These are phyloP conservation scores for Blastomyces emzantsi DNA, from an alignment of 2,329 filamentous ascomycete species.

Conservation along the genomic window DNA sequence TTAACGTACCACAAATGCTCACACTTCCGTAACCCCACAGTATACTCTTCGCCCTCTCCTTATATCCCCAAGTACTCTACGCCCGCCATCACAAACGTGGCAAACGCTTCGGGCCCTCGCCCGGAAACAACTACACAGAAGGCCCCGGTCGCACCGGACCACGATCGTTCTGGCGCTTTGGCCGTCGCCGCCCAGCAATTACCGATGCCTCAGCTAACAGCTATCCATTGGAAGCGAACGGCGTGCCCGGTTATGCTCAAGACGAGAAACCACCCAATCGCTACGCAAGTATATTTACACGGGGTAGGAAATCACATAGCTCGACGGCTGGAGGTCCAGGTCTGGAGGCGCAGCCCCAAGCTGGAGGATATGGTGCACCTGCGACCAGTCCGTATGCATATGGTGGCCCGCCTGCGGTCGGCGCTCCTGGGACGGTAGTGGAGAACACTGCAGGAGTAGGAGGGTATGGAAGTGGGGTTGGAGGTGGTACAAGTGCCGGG, in stretches of 20 bases:
- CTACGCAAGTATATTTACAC: conserved; percentile 10
- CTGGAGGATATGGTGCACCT: background rate
- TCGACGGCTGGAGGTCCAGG: background rate
- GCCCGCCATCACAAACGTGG: conserved; percentile 64
- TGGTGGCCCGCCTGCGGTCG: background rate
- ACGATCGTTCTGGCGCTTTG: conserved; percentile 11
- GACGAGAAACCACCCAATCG: conserved; percentile 12
- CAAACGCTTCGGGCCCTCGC: conserved; percentile 60
- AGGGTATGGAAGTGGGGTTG: background rate
- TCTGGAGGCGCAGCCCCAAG: background rate
- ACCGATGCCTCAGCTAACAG: conserved; percentile 3
- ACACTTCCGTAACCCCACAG: conserved; percentile 31
- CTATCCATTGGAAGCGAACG: conserved; percentile 10
- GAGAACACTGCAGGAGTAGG: background rate
- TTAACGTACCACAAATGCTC: background rate
- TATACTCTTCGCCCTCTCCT: conserved; percentile 66
- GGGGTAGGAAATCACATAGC: background rate
- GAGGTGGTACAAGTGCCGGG: background rate
- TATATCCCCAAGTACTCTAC: conserved; percentile 58
- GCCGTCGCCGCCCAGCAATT: conserved; percentile 12
- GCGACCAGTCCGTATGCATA: background rate
- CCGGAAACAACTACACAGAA: conserved; percentile 58
- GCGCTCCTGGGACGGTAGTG: background rate
- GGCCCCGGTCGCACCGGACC: conserved; percentile 35
- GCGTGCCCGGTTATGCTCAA: background rate